Evolutionary conservation across 192 early-diverging fungal species (phyloP), one percentile per base, ranked within the genome.

Genomic region (Funneliformis mosseae): DNA sequence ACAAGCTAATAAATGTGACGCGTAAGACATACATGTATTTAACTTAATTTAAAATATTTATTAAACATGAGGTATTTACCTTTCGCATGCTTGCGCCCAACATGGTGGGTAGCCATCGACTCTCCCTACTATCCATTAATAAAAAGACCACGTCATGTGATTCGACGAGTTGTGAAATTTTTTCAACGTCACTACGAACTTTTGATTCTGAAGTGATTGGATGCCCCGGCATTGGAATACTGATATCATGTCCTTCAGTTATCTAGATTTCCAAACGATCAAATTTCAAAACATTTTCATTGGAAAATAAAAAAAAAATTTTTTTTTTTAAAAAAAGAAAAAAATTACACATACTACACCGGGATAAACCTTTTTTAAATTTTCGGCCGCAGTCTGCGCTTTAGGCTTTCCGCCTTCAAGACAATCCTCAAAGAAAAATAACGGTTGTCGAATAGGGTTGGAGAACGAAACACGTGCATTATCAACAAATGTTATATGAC

Each of bases 161-260:
- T 0, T 84, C 83, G 66, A 99, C 88, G 39, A 99, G 85, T 14
- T 82, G 80, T 12, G 87, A 86, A 43, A 99, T 84, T 69, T 80
- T 81, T 5, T 83, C 81, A 0, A 92, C 80, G 45, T 91, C 90
- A 18, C 83, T 78, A n/a, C 81, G 72, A 7, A 83, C 79, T 45
- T 88, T 82, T 10, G 81, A 77, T 23, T 88, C 86, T 25, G 81
- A 77, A 25, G 85, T 82, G 21, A 91, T 85, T 4, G 90, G 81
- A 81, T 99, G 98, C n/a, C 96, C 98, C 5, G 98, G 98, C 98
- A 99, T 99, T 2, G 98, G 98, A 42, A 99, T 95, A 42, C 87
- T 89, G 66, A 99, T 79, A 33, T 86, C 48, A 78, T 88, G 81
- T 9, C 95, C 97, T 61, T 86, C 85, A 6, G 93, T 85, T 64